Evolutionary conservation across 306 rosid species (phyloP).

Genomic region (Purshia tridentata): DNA sequence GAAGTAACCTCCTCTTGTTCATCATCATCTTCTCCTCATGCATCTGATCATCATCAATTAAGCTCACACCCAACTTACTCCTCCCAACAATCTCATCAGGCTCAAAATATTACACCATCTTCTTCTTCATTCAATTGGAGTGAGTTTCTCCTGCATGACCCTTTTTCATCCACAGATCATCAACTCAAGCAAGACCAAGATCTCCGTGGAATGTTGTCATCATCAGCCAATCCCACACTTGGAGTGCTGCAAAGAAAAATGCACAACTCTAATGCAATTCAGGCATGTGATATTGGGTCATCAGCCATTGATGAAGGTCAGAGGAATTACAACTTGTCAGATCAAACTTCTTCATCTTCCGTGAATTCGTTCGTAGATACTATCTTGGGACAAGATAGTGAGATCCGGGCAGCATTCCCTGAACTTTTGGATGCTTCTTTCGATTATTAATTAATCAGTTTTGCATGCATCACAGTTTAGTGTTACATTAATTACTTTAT

Average conservation of each 20-base stretch:
- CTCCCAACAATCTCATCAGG: conserved; percentile 33
- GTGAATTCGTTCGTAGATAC: conserved; percentile 66
- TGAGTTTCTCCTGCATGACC: conserved; percentile 55
- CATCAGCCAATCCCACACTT: conserved; percentile 22
- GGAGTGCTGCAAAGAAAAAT: conserved; percentile 27
- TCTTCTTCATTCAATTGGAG: conserved; percentile 55
- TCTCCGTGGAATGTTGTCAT: conserved; percentile 23
- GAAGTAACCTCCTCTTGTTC: conserved; percentile 77
- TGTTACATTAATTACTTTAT: not conserved
- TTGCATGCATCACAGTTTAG: not conserved
- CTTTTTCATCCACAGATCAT: conserved; percentile 40
- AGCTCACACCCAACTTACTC: conserved; percentile 41
- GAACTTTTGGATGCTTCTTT: conserved; percentile 63
- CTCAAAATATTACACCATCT: conserved; percentile 35
- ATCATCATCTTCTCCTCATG: conserved; percentile 60
- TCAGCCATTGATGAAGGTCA: conserved; percentile 28
- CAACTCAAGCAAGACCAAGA: conserved; percentile 32
- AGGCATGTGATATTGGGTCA: conserved; percentile 28
- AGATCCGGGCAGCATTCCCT: conserved; percentile 71
- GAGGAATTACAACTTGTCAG: conserved; percentile 24
- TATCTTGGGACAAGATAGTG: conserved; percentile 70
- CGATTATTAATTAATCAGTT: conserved; percentile 40
- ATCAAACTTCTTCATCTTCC: conserved; percentile 39
- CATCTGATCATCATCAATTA: conserved; percentile 28
- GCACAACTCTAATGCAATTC: conserved; percentile 19